Percentiles rank a stretch among this genome's conserved stretches.
phyloP scores from a whole-genome alignment of 1,284 basidiomycete species.

The Trichosporon coremiiforme region DNA sequence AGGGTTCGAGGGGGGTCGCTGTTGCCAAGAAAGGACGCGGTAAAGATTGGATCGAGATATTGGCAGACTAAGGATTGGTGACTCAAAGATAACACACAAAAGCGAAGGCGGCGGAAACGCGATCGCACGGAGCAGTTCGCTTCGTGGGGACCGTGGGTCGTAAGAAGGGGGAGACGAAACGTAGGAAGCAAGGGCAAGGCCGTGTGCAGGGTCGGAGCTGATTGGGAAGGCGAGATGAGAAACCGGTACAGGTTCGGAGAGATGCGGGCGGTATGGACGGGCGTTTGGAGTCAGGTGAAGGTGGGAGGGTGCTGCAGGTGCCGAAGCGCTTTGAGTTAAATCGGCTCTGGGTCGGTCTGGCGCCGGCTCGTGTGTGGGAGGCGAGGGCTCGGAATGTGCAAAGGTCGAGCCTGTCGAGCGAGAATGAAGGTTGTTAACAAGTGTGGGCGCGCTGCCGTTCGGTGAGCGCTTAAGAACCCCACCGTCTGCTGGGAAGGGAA shows the following conservation, averaged over 20 bases:
- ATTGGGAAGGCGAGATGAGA: neutral
- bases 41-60: neutral
- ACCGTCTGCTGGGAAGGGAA: no score
- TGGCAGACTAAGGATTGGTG: constrained; percentile 1
- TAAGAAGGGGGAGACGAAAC: constrained; percentile 1
- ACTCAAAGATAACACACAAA: constrained; percentile 15
- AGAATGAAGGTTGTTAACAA: neutral
- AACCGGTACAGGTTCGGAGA: constrained; percentile 5
- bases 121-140: constrained; percentile 5
- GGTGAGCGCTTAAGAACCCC: neutral
- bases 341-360: neutral
- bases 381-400: neutral
- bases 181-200: neutral
- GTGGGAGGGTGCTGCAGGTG: neutral
- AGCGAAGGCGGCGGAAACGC: constrained; percentile 4
- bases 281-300: neutral
- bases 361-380: neutral
- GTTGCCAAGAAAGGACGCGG: neutral
- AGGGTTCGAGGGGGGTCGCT: neutral
- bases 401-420: neutral
- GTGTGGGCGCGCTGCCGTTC: neutral
- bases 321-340: neutral
- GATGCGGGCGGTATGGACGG: constrained; percentile 14
- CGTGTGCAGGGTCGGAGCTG: neutral
- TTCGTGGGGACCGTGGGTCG: constrained; percentile 1